Evolutionary conservation across 768 basidiomycete genomes (phyloP).

Genomic region (Naganishia kalamii): DNA sequence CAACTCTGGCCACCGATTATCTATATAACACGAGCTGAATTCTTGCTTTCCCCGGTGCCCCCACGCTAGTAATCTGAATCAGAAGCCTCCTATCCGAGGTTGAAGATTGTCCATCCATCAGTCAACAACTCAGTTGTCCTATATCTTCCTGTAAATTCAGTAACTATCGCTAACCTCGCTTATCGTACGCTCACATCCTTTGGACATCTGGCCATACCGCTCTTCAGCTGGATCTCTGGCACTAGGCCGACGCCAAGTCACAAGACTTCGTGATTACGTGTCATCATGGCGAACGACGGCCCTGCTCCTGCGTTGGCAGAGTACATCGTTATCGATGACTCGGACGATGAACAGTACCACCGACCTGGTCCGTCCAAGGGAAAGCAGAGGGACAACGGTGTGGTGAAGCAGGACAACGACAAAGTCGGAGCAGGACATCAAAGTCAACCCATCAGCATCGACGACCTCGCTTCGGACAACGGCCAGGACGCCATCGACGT

Average conservation of each 20-base stretch:
- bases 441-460: constrained; percentile 15
- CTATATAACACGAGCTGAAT: no score
- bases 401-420: neutral
- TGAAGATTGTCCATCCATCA: no score
- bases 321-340: constrained; percentile 9
- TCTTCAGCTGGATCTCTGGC: no score
- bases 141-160: no score
- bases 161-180: no score
- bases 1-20: no score
- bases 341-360: neutral
- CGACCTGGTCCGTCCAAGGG: neutral
- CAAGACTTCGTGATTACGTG: neutral
- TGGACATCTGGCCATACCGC: no score
- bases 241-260: neutral
- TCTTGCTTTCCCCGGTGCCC: no score
- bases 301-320: neutral
- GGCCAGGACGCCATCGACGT: constrained; percentile 10
- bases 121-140: no score
- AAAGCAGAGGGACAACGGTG: neutral
- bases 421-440: neutral
- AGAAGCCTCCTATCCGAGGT: no score
- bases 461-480: neutral
- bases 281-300: neutral
- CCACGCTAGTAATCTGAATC: no score
- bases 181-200: no score